Evolutionary conservation across 768 basidiomycete genomes (phyloP).

Genomic region (Lyophyllum shimeji): DNA sequence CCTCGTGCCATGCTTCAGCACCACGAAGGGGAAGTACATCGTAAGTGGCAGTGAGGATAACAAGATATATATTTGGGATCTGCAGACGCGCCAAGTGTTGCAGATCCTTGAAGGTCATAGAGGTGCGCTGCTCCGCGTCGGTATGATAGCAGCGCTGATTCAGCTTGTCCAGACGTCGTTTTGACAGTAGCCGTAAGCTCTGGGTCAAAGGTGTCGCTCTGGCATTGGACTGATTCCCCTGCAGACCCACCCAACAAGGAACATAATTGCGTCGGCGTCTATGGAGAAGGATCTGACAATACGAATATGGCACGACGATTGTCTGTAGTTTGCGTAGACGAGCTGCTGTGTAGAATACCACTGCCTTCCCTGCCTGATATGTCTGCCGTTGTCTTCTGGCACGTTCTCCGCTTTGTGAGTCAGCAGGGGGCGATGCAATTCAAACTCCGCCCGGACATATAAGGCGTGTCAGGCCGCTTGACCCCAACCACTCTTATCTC

Average conservation of each 20-base stretch:
- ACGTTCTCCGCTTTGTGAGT: conserved; percentile 11
- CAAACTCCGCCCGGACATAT: conserved; percentile 39
- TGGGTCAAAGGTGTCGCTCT: conserved; percentile 7
- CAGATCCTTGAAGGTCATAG: conserved; percentile 80
- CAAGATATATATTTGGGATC: conserved; percentile 87
- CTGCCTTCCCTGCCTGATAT: background rate
- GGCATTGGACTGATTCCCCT: conserved; percentile 10
- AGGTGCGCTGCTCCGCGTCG: conserved; percentile 43
- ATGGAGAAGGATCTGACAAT: conserved; percentile 89
- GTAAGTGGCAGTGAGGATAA: conserved; percentile 90
- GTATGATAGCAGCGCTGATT: background rate
- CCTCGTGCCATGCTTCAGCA: conserved; percentile 65
- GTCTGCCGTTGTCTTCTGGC: conserved; percentile 36
- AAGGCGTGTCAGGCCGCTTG: conserved; percentile 14
- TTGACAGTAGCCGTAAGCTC: conserved; percentile 68
- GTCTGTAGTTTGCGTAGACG: background rate
- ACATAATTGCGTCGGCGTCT: conserved; percentile 83
- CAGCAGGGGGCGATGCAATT: conserved; percentile 27
- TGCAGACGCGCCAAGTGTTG: conserved; percentile 75
- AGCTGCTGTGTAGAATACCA: background rate
- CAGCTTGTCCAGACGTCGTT: conserved; percentile 51
- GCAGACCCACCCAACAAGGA: conserved; percentile 74
- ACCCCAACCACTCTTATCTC: background rate
- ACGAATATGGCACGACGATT: conserved; percentile 71
- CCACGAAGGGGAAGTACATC: conserved; percentile 64